Evolutionary conservation across 2,329 filamentous ascomycete species (phyloP), one percentile per base, ranked within the genome.

Genomic region (Penicillium glabrum): DNA sequence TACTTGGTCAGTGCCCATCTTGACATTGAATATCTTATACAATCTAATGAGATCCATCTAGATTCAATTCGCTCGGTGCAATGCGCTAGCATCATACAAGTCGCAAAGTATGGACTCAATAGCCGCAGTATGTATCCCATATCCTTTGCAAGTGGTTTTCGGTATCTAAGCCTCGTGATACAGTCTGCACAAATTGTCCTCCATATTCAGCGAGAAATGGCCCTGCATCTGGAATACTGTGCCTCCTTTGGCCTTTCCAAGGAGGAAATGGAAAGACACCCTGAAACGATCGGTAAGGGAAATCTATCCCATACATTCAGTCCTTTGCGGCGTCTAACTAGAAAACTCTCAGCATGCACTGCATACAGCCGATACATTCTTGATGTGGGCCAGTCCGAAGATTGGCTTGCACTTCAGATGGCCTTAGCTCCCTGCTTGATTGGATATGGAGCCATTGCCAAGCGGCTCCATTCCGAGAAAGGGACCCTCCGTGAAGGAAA

Each of bases 331-430:
- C 19, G 9, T 41, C 39, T 41, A 41, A 41, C 4, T 23, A 41
- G 11, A 23, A 9, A 9, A 19, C n/a, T 5, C 11, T 23, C 11
- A 82, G 88, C 89, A n/a, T 92, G 89, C 68, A 90, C 87, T 9
- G 90, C 90, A 44, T 95, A 96, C 72, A 92, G 89, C 56, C 81
- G 89, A 70, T 96, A 93, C 72, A 88, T 96, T 26, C 86, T 97
- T 53, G 93, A 98, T 67, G 82, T 96, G 21, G 93, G 93, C 7
- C 86, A 91, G 65, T 91, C 89, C 1, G 86, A 95, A 69, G 92
- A 96, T 77, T 96, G 89, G 87, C 81, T 97, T 45, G 92, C 88
- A 4, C 82, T 98, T 10, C 91, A 96, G 68, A 80, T 97, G 60
- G 88, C 91, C 5, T 81, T 97, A 53, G 86, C 93, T 14, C 92